Evolutionary conservation across 495 filamentous ascomycete genomes (phyloP), one percentile per base, ranked within the genome.

Genomic region (Penicillium canariense): DNA sequence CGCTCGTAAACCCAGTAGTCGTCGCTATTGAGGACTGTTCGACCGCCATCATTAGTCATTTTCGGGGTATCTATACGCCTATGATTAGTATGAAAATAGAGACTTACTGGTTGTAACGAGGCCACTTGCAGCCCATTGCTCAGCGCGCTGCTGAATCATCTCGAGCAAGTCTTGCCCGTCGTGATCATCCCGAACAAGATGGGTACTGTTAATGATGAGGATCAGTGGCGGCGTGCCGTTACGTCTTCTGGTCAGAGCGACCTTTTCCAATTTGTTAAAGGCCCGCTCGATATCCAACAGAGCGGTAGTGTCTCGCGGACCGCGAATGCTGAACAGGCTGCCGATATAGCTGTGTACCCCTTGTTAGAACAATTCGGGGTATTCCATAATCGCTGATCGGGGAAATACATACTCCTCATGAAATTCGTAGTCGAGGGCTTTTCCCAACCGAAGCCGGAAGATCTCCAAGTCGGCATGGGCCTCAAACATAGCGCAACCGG

Each of bases 1-100:
- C 90, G 80, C 68, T 98, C 94, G 62, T 96, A 97, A 0, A 97
- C 87, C 94, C 94, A 98, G 68, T 96, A 98, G 61, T 97, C 93
- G 62, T 98, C 94, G 52, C 83, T 89, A 68, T 96, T 96, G 60
- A 97, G 85, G 6, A 98, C 84, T 77, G 15, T 52, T 58, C 8
- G 2, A 12, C 5, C n/a, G n/a, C 10, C n/a, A n/a, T n/a, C n/a
- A n/a, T 46, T 30, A 46, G 15, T 17, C 15, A 18, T n/a, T n/a
- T n/a, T n/a, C 10, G 6, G 14, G 32, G 15, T n/a, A 15, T 3
- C 14, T 34, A 15, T n/a, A n/a, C 4, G 1, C n/a, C n/a, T n/a
- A 34, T 40, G 17, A 20, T 43, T 5, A 0, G 4, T 14, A 25
- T 11, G 0, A 8, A 20, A 5, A n/a, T 28, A 22, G 20, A 9